Conservation (phyloP, 2,329 filamentous ascomycete genomes). For the Alternaria solani region DNA sequence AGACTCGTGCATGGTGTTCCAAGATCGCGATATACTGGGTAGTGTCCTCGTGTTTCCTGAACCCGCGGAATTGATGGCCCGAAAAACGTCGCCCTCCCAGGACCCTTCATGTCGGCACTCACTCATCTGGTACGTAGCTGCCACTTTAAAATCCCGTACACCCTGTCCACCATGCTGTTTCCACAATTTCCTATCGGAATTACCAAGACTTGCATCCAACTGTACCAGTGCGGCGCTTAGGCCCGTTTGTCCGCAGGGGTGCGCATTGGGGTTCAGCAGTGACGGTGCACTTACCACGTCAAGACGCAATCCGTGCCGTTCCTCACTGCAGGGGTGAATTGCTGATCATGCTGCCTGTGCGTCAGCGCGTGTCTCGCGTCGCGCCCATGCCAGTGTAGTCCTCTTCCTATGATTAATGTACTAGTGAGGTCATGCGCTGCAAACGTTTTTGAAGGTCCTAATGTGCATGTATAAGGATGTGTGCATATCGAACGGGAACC, state of each 20-base stretch:
- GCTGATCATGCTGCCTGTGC: conserved; percentile 8
- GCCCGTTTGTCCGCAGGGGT: conserved; percentile 17
- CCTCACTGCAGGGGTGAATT: conserved; percentile 4
- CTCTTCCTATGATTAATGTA: neutral
- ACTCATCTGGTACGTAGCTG: neutral
- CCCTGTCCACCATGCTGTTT: neutral
- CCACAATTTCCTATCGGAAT: neutral
- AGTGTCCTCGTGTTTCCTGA: neutral
- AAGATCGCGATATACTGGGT: neutral
- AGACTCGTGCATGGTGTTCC: neutral
- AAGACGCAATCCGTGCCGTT: conserved; percentile 6
- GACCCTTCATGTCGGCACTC: conserved; percentile 11
- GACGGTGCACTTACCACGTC: conserved; percentile 1
- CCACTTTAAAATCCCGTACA: neutral
- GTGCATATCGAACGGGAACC: neutral
- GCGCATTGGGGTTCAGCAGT: conserved; percentile 7
- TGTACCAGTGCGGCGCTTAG: conserved; percentile 11
- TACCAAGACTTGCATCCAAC: neutral
- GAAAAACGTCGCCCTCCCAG: neutral
- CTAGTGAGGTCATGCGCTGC: neutral
- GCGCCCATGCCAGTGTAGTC: neutral
- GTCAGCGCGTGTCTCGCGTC: conserved; percentile 6
- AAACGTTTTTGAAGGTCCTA: neutral
- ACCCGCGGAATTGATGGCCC: neutral
- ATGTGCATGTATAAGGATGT: too few relatives aligned